These are phyloP conservation scores for Penicillium hesseltinei DNA, from an alignment of 2,329 filamentous ascomycete species.

Conservation along the genomic window DNA sequence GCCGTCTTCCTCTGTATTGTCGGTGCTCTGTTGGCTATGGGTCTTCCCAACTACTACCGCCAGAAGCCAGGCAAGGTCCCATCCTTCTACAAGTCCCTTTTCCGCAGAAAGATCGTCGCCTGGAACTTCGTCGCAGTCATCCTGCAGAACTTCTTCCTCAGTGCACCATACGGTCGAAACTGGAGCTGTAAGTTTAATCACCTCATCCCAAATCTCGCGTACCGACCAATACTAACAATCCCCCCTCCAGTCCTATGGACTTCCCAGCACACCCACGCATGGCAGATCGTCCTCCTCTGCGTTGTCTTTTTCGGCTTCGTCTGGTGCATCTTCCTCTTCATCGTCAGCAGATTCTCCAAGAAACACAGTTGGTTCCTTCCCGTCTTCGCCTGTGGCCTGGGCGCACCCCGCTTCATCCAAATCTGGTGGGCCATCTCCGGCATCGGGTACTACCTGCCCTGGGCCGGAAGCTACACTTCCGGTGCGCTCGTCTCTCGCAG, in stretches of 20 bases:
- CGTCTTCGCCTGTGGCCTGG: conserved; percentile 65
- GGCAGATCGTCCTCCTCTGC: conserved; percentile 56
- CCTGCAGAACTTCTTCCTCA: conserved; percentile 67
- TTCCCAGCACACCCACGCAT: conserved; percentile 54
- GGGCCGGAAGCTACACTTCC: conserved; percentile 52
- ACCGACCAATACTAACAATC: not conserved
- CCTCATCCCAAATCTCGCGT: too few relatives aligned
- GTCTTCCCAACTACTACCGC: conserved; percentile 65
- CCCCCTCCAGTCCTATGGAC: conserved; percentile 51
- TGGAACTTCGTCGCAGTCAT: conserved; percentile 66
- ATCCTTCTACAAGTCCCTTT: conserved; percentile 62
- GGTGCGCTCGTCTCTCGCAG: conserved; percentile 57
- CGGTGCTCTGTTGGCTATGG: conserved; percentile 55
- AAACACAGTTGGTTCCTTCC: conserved; percentile 65
- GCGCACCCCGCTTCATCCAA: conserved; percentile 64
- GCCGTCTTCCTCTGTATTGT: conserved; percentile 57
- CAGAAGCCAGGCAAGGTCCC: conserved; percentile 63
- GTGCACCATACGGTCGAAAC: conserved; percentile 64
- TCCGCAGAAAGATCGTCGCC: conserved; percentile 62
- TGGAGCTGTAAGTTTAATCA: conserved; percentile 49
- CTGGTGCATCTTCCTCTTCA: conserved; percentile 49
- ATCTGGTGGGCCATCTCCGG: conserved; percentile 64
- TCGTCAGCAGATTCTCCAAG: conserved; percentile 57
- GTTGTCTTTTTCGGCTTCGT: conserved; percentile 52
- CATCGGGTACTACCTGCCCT: conserved; percentile 62